phyloP scores from a whole-genome alignment of 352 stramenopile species.

The Pythium vanterpoolii region DNA sequence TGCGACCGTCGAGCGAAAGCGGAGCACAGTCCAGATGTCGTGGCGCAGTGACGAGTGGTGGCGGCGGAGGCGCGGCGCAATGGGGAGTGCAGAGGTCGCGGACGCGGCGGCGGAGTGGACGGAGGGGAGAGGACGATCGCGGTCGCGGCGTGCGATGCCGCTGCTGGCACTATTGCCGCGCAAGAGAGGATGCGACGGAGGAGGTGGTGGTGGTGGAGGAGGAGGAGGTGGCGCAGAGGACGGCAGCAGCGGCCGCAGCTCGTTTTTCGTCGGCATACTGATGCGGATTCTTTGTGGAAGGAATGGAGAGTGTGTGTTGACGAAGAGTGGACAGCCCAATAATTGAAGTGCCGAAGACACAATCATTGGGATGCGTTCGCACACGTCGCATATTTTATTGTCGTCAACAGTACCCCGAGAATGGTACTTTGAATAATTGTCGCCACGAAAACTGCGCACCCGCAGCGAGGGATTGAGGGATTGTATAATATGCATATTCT shows the following conservation, averaged over 20 bases:
- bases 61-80: neutral
- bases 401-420: too few relatives aligned
- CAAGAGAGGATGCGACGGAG: too few relatives aligned
- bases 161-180: neutral
- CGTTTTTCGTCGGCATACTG: neutral
- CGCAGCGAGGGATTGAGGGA: too few relatives aligned
- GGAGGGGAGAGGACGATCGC: neutral
- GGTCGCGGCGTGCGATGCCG: neutral
- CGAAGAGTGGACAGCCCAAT: neutral
- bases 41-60: slow-evolving; percentile 31
- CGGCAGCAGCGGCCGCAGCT: neutral
- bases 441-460: too few relatives aligned
- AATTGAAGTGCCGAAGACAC: neutral
- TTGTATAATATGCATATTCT: too few relatives aligned
- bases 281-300: too few relatives aligned
- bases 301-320: neutral
- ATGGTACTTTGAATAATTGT: too few relatives aligned
- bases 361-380: neutral
- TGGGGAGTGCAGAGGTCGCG: neutral
- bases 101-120: neutral
- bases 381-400: neutral
- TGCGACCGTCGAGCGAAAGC: slow-evolving; percentile 60
- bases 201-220: neutral
- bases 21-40: slow-evolving; percentile 74
- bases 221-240: neutral